Conservation (phyloP, 78 protist species). For the Emiliania huxleyi region DNA sequence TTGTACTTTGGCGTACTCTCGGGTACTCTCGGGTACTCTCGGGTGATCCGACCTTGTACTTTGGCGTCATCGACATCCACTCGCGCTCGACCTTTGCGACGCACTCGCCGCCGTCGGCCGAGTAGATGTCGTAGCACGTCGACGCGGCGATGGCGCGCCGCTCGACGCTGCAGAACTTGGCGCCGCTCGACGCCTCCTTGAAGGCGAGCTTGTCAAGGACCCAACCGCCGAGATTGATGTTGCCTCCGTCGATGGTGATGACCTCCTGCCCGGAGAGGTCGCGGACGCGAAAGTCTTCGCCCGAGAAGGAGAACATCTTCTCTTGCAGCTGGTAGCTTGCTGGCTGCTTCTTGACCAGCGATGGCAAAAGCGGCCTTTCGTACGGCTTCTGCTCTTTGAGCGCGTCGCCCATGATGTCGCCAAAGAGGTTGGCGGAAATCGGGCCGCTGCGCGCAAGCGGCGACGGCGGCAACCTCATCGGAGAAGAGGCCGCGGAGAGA, state of each 20-base stretch:
- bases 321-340: not conserved
- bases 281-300: conserved; percentile 14
- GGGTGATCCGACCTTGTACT: too few species aligned
- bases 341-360: not conserved
- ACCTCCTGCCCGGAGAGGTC: not conserved
- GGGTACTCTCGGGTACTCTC: too few species aligned
- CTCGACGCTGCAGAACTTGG: not conserved
- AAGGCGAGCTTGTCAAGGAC: not conserved
- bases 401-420: not conserved
- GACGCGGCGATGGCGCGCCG: not conserved
- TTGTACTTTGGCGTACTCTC: too few species aligned
- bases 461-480: too few species aligned
- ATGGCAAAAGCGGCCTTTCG: not conserved
- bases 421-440: conserved; percentile 19
- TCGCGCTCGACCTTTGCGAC: not conserved
- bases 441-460: too few species aligned
- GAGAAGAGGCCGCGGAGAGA: too few species aligned
- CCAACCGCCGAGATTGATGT: conserved; percentile 1
- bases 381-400: not conserved
- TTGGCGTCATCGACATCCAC: not conserved
- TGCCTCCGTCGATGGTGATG: not conserved
- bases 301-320: not conserved
- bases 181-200: not conserved
- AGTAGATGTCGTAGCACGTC: conserved; percentile 12
- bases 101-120: not conserved